Percentiles rank a stretch among this genome's conserved stretches.
Conservation (phyloP, 2,329 filamentous ascomycete species). For the Clonostachys byssicola region DNA sequence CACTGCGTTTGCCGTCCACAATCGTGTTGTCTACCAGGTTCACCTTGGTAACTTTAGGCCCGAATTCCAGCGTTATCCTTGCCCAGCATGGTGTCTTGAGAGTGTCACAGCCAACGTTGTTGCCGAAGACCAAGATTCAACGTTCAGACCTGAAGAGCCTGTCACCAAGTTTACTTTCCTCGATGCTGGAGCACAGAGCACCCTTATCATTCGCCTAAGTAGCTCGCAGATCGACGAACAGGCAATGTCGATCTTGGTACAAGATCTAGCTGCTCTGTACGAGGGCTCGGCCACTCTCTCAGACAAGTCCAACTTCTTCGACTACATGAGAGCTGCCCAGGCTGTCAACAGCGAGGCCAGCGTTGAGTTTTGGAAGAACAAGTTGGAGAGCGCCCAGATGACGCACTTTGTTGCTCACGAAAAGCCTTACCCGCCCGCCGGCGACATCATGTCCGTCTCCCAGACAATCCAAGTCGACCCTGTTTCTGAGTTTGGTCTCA, state of each 20-base stretch:
- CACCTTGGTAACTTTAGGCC: constrained; percentile 35
- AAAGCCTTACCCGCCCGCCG: constrained; percentile 31
- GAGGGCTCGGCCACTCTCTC: constrained; percentile 24
- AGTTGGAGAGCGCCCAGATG: constrained; percentile 39
- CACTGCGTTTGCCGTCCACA: constrained; percentile 45
- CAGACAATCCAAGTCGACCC: constrained; percentile 34
- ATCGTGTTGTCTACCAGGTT: constrained; percentile 42
- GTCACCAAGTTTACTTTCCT: constrained; percentile 46
- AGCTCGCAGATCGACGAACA: constrained; percentile 44
- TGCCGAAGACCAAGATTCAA: constrained; percentile 31
- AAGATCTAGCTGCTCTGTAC: constrained; percentile 44
- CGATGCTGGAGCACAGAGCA: constrained; percentile 41
- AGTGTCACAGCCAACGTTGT: constrained; percentile 32
- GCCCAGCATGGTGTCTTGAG: constrained; percentile 31
- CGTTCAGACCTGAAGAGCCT: constrained; percentile 34
- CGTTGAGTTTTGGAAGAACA: constrained; percentile 36
- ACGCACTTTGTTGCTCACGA: constrained; percentile 38
- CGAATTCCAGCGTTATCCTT: constrained; percentile 37
- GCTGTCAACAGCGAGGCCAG: constrained; percentile 28
- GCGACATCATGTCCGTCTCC: constrained; percentile 30
- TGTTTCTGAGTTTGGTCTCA: constrained; percentile 35
- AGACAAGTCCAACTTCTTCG: constrained; percentile 37
- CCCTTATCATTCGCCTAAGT: constrained; percentile 41
- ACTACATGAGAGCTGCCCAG: constrained; percentile 37
- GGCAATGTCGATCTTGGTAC: constrained; percentile 38